A percentile compares a stretch with the other conserved stretches of the same genome.
phyloP scores from a whole-genome alignment of 768 basidiomycete species.

The Bullera alba region DNA sequence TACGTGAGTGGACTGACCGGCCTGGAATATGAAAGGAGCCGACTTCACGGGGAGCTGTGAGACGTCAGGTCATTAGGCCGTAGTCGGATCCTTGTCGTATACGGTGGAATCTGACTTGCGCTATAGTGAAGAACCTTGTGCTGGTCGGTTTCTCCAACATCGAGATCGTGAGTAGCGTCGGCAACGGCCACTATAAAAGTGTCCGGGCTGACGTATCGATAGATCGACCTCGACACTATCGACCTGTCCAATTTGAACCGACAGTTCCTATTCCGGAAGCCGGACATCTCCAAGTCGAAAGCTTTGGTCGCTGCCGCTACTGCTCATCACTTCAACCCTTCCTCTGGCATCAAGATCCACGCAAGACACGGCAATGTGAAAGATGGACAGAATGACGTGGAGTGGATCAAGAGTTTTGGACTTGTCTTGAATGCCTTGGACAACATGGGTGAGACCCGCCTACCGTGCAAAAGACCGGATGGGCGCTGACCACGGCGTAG shows the following conservation, averaged over 20 bases:
- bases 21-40: too few relatives aligned
- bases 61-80: too few relatives aligned
- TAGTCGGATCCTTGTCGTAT: too few relatives aligned
- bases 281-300: slow-evolving; percentile 95
- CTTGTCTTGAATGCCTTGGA: slow-evolving; percentile 93
- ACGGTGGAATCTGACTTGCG: neutral
- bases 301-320: slow-evolving; percentile 59
- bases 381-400: slow-evolving; percentile 76
- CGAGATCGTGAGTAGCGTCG: slow-evolving; percentile 53
- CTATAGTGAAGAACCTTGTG: slow-evolving; percentile 86
- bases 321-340: slow-evolving; percentile 50
- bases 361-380: slow-evolving; percentile 96
- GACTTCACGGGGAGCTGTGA: too few relatives aligned
- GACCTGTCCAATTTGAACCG: slow-evolving; percentile 95
- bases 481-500: slow-evolving; percentile 47
- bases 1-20: slow-evolving; percentile 55
- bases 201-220: neutral
- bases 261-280: slow-evolving; percentile 93
- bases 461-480: neutral
- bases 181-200: neutral
- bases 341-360: slow-evolving; percentile 75
- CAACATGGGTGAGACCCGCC: slow-evolving; percentile 66
- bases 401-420: slow-evolving; percentile 85
- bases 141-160: slow-evolving; percentile 87
- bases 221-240: slow-evolving; percentile 92